Conservation (phyloP, 371 early-diverging fungal genomes). For the Encephalitozoon hellem region DNA sequence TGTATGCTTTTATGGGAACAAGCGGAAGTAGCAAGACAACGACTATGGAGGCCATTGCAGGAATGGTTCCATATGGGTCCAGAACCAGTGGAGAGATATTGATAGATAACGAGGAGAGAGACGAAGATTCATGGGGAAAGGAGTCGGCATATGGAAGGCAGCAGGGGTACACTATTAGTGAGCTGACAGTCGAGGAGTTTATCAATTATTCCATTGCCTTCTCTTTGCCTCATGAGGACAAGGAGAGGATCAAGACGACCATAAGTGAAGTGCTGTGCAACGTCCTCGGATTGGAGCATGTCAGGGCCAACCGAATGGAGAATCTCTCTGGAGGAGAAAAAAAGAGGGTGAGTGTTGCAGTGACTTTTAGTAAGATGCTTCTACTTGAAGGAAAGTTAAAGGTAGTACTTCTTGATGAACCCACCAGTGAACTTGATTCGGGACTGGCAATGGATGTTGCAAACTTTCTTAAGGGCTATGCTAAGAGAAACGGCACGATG, state of each 20-base stretch:
- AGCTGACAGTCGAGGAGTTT: background rate
- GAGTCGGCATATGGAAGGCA: conserved; percentile 52
- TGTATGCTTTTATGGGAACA: conserved; percentile 68
- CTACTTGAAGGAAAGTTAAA: conserved; percentile 10
- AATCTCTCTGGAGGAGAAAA: conserved; percentile 48
- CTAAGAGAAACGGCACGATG: background rate
- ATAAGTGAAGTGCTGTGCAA: conserved; percentile 18
- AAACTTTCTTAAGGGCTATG: conserved; percentile 13
- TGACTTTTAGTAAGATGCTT: background rate
- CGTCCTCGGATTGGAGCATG: background rate
- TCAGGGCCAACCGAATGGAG: conserved; percentile 3
- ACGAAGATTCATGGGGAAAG: conserved; percentile 27
- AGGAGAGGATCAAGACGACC: conserved; percentile 61
- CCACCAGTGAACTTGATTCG: conserved; percentile 51
- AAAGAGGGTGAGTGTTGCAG: conserved; percentile 42
- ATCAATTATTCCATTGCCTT: background rate
- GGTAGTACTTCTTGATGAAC: conserved; percentile 50
- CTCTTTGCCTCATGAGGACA: conserved; percentile 14
- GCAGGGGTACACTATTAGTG: background rate
- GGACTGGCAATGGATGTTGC: conserved; percentile 23
- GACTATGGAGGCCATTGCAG: conserved; percentile 54
- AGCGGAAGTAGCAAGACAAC: conserved; percentile 65
- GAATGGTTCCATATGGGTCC: conserved; percentile 63
- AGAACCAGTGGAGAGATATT: conserved; percentile 63
- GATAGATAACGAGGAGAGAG: conserved; percentile 40